Evolutionary conservation across 805 yeast genomes (phyloP), one percentile per base, ranked within the genome.

Genomic region (Saturnispora mendoncae): DNA sequence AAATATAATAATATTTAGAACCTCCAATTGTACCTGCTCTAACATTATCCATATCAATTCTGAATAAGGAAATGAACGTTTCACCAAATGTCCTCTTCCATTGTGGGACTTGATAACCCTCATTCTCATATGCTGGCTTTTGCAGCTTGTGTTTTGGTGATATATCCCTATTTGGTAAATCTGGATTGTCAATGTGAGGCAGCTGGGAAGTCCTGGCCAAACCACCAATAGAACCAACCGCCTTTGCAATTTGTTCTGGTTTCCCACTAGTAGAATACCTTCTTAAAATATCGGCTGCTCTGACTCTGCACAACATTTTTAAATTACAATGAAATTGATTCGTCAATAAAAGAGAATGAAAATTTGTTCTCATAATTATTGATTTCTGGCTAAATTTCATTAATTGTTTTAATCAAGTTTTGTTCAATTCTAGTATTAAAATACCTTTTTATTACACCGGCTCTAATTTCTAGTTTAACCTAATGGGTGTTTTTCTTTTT

Each of bases 11-110:
- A 62, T 88, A 92, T 43, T 73, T 70, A 3, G 88, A 81, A 7
- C 97, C 97, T 4, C 95, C 95, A 49, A 90, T 80, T 1, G 97
- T 87, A 21, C 97, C 97, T 0, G 97, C 83, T 56, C 97, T 74
- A 29, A 88, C 74, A 48, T 76, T 76, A 66, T 90, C 97, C 94
- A 90, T 86, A 61, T 90, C 96, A 44, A 90, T 66, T 48, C 76
- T 69, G 57, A 90, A 79, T 9, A 70, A 33, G 26, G 71, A 66
- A 42, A 83, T 72, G 18, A 80, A 68, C 30, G 71, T 54, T 57
- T 84, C 87, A 50, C 90, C 92, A 28, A 84, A 55, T 0, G 68
- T 66, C 47, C 68, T 71, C 46, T 74, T 67, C 71, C 76, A 69
- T 42, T 63, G 58, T 0, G 80, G 72, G 33, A 74, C 56, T 10